Base-by-base conservation (phyloP, 345 rosid species). In the Diplotaxis tenuifolia region DNA sequence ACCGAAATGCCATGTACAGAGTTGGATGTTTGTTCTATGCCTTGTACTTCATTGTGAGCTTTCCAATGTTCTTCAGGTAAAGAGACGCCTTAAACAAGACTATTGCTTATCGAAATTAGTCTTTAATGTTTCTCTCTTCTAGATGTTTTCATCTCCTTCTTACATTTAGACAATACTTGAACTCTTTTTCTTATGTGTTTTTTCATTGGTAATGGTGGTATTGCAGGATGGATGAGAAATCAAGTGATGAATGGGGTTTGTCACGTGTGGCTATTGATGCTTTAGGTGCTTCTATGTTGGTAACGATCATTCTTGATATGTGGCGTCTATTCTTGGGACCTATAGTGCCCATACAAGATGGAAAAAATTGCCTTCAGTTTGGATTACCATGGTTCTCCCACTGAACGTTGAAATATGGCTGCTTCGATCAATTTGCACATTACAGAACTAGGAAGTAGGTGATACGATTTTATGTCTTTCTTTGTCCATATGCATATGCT, bases 11-110 rank as follows among this genome's bases (percentile, higher is more conserved):
- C 69, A 95, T 95, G 99, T 95, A 95, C 82, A 87, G 68, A 84
- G 93, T 95, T 75, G 99, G 99, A 20, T 95, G 89, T 49, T 76
- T 95, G 82, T 95, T 95, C 81, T 95, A 95, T 77, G 99, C 99
- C 54, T 86, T 92, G 72, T 95, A 89, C 85, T 91, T 95, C 85
- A 9, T 95, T 27, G 97, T 95, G 49, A 95, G 99, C 90, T 95
- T 95, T 74, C 97, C 99, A 19, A 95, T 95, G 99, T 95, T 95
- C 80, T 80, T 91, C 75, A 91, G 99, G 99, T 91, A 81, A 83
- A 84, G 67, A 65, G 14, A 52, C 11, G 10, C 40, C 62, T 70
- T 40, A 54, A 21, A 57, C 40, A 34, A 9, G 40, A 9, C 12
- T 9, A 12, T 34, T 34, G 40, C 40, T 0, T 34, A 8, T 34